Base-by-base conservation (phyloP, 495 filamentous ascomycete genomes). In the Aeminium ludgeri region DNA sequence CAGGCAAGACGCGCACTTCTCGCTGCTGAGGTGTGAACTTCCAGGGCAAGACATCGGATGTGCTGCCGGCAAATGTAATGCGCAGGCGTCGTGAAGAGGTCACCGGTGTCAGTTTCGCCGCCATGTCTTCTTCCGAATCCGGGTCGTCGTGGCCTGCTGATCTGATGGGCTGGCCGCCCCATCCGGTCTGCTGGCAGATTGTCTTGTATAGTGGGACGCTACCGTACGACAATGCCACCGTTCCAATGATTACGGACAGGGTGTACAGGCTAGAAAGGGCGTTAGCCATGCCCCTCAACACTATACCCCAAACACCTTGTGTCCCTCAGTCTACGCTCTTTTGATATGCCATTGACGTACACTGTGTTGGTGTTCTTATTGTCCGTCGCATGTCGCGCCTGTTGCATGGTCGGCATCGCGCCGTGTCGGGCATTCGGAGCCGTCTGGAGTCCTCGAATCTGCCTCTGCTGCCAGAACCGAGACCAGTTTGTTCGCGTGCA, bases 121-220 rank as follows among this genome's bases (percentile, higher is more conserved):
- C 66, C 10, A 50, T 44, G 20, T 76, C 74, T 60, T 87, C 82
- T 38, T 58, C 65, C 46, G 42, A 27, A 32, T 69, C 68, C 49
- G 66, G 66, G 38, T 55, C 55, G 40, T 68, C 69, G 61, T 94
- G 84, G n/a, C 66, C 67, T 2, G 72, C 62, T 33, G 86, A 81
- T 46, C 80, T 79, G 41, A 96, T 74, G 11, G 89, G 89, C 54
- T 91, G 85, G 15, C 89, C 89, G 48, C 83, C 83, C 77, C 80
- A 99, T 52, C 89, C 89, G 2, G 83, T 96, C 30, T 87, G 86
- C 58, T 91, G 82, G 64, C 89, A 99, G 53, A 99, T 93, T 80
- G 92, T 93, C 60, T 95, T 95, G 65, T 99, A 99, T 59, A 96
- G 68, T 18, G 89, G 89, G 41, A 99, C 89, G 30, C 85, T 91